Conservation (phyloP, 148 eudicot genomes). For the Vaccinium myrtillus region DNA sequence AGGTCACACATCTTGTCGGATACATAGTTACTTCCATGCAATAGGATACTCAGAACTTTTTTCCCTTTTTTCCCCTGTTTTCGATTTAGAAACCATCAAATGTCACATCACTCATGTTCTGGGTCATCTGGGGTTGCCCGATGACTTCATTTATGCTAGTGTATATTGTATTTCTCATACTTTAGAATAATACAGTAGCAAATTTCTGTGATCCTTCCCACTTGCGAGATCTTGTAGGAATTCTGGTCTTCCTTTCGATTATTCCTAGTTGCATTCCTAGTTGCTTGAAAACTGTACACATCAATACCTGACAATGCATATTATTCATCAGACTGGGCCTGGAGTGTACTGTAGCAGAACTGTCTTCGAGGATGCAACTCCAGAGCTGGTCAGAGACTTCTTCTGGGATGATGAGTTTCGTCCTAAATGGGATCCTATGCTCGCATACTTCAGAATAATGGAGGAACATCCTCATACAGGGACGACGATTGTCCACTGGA, state of each 20-base stretch:
- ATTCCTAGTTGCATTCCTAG: not conserved
- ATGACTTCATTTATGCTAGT: not conserved
- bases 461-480: constrained; percentile 77
- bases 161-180: not conserved
- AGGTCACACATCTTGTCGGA: not conserved
- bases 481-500: constrained; percentile 73
- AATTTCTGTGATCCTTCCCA: not conserved
- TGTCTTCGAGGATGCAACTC: constrained; percentile 81
- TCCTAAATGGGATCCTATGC: constrained; percentile 98
- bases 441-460: constrained; percentile 64
- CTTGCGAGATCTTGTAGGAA: not conserved
- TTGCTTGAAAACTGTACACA: constrained; percentile 3
- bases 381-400: constrained; percentile 92
- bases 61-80: not conserved
- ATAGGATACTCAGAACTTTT: not conserved
- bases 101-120: not conserved
- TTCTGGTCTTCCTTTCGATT: not conserved
- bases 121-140: not conserved
- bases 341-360: constrained; percentile 80
- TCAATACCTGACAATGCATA: constrained; percentile 1
- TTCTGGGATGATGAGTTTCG: constrained; percentile 99
- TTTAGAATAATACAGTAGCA: not conserved
- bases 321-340: constrained; percentile 57
- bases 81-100: not conserved
- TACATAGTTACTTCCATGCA: not conserved